phyloP scores from a whole-genome alignment of 192 early-diverging fungal genomes.

The Kickxella alabastrina region DNA sequence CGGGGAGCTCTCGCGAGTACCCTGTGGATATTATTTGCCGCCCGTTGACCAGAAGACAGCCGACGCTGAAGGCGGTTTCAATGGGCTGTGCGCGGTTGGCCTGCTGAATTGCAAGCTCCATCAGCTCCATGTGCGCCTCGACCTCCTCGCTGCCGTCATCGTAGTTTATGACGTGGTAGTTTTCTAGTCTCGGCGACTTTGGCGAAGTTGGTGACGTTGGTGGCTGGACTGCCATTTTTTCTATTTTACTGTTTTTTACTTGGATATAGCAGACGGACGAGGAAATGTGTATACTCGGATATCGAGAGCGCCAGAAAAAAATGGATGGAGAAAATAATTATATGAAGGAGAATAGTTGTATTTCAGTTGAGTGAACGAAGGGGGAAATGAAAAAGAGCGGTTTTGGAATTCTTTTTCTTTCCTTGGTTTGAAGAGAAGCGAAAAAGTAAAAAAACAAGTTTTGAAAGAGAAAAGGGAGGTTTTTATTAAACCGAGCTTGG shows the following conservation, averaged over 20 bases:
- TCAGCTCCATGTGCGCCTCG: constrained; percentile 61
- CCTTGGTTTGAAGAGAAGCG: not conserved
- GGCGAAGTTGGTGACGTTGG: not conserved
- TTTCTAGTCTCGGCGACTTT: constrained; percentile 4
- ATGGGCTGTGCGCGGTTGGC: constrained; percentile 75
- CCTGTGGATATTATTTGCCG: constrained; percentile 71
- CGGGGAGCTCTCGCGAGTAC: constrained; percentile 88
- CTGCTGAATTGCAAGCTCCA: constrained; percentile 80
- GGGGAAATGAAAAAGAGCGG: not conserved
- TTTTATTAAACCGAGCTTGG: no score
- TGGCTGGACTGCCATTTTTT: no score
- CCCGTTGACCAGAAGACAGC: constrained; percentile 68
- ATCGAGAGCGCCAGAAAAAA: no score
- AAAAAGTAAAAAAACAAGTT: not conserved
- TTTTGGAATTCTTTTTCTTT: not conserved
- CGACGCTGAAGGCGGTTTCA: constrained; percentile 87
- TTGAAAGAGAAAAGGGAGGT: no score
- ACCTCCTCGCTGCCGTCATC: constrained; percentile 45
- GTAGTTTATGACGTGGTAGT: constrained; percentile 28
- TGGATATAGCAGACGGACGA: no score
- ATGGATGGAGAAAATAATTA: no score
- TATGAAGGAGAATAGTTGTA: constrained; percentile 10
- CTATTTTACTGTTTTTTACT: no score
- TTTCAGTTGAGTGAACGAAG: not conserved
- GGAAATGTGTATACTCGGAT: no score